Conservation (phyloP, 192 early-diverging fungal species). For the Coemansia sp. region DNA sequence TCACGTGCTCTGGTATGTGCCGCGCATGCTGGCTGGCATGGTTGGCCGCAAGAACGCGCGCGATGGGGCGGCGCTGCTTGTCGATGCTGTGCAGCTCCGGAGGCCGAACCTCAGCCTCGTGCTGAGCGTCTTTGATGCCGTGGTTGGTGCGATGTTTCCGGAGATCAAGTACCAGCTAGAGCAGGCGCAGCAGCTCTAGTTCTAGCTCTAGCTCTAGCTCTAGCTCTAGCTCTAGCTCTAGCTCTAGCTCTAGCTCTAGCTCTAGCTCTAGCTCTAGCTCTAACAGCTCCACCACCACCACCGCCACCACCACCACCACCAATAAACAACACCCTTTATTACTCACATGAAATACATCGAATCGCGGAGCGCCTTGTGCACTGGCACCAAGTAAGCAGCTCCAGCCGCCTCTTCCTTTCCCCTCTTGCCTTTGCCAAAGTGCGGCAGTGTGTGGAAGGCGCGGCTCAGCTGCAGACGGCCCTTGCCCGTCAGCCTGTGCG, state of each 20-base stretch:
- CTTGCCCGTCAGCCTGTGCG: constrained; percentile 28
- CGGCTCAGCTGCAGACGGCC: constrained; percentile 26
- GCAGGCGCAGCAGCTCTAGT: too few relatives aligned
- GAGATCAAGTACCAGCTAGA: constrained; percentile 53
- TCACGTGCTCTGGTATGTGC: constrained; percentile 61
- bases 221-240: too few relatives aligned
- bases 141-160: constrained; percentile 67
- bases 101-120: constrained; percentile 77
- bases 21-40: constrained; percentile 70
- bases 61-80: constrained; percentile 66
- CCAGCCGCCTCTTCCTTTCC: background rate
- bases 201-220: too few relatives aligned
- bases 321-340: too few relatives aligned
- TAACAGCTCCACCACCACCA: too few relatives aligned
- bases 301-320: too few relatives aligned
- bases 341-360: constrained; percentile 45
- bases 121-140: constrained; percentile 72
- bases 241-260: too few relatives aligned
- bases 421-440: constrained; percentile 4
- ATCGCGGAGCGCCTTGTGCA: constrained; percentile 20
- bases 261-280: too few relatives aligned
- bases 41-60: constrained; percentile 81
- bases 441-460: constrained; percentile 4
- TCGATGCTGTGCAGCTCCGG: constrained; percentile 70
- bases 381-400: constrained; percentile 10